These are phyloP conservation scores for Schwanniomyces yamadae DNA, from an alignment of 805 yeast species.

Conservation along the genomic window DNA sequence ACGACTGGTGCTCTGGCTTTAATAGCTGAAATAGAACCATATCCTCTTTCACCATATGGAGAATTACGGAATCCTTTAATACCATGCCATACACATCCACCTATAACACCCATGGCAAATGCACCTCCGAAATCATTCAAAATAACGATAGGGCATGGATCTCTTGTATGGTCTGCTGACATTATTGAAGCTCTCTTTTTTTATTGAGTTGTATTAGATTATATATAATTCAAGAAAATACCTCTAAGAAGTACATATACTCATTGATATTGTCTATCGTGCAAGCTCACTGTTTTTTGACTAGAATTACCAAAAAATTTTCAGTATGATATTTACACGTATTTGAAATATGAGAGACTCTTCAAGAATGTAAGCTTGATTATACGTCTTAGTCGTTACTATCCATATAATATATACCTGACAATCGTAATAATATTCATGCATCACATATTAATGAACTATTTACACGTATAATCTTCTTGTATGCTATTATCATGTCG, in stretches of 20 bases:
- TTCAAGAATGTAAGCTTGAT: too few relatives aligned
- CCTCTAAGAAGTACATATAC: too few relatives aligned
- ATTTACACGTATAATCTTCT: too few relatives aligned
- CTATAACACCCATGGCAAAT: constrained; percentile 97
- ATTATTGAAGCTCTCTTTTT: constrained; percentile 28
- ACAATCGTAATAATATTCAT: too few relatives aligned
- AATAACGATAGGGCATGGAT: constrained; percentile 97
- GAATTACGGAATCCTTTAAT: constrained; percentile 98
- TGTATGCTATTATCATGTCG: too few relatives aligned
- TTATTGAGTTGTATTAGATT: constrained; percentile 1
- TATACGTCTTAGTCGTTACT: too few relatives aligned
- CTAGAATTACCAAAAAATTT: constrained; percentile 10
- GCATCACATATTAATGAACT: too few relatives aligned
- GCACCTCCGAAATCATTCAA: constrained; percentile 98
- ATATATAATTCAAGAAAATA: too few relatives aligned
- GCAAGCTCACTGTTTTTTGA: too few relatives aligned
- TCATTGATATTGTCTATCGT: too few relatives aligned
- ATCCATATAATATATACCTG: too few relatives aligned
- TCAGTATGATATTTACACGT: constrained; percentile 7
- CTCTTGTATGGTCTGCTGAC: constrained; percentile 96
- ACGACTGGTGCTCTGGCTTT: constrained; percentile 97
- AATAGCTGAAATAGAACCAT: constrained; percentile 86
- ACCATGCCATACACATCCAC: constrained; percentile 99
- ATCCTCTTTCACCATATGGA: constrained; percentile 92
- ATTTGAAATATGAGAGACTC: too few relatives aligned